Percentiles rank a stretch among this genome's conserved stretches.
Evolutionary conservation across 1,139 yeast species (phyloP).

Genomic region (Hansenula lynferdii): DNA sequence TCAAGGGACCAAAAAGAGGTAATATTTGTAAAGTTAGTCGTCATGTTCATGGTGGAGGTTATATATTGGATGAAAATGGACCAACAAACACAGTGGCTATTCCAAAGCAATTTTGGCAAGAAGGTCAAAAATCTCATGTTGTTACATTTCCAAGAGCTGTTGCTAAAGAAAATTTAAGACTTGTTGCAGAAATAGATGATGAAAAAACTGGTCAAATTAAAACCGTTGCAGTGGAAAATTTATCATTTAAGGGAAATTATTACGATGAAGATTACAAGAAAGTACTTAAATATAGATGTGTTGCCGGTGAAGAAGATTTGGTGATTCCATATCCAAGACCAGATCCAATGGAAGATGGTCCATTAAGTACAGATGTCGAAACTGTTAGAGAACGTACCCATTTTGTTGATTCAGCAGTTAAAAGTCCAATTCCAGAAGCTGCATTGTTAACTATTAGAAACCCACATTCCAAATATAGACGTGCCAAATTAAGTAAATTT

Average conservation of each 20-base stretch:
- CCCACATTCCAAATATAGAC: constrained; percentile 50
- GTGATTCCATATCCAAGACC: constrained; percentile 93
- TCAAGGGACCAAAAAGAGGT: constrained; percentile 68
- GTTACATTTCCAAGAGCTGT: constrained; percentile 53
- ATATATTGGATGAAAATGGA: constrained; percentile 51
- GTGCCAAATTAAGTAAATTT: constrained; percentile 48
- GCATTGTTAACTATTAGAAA: constrained; percentile 72
- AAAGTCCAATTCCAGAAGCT: constrained; percentile 63
- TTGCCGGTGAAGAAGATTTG: constrained; percentile 57
- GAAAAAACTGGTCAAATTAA: constrained; percentile 54
- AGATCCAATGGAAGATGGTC: constrained; percentile 55
- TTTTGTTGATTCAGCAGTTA: constrained; percentile 64
- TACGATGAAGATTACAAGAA: constrained; percentile 72
- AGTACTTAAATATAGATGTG: constrained; percentile 74
- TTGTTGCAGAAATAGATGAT: constrained; percentile 72
- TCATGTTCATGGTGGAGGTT: constrained; percentile 44
- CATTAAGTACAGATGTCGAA: constrained; percentile 53
- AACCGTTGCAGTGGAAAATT: constrained; percentile 74
- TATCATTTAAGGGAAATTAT: constrained; percentile 60
- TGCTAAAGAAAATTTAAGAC: constrained; percentile 57
- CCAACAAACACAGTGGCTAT: constrained; percentile 47
- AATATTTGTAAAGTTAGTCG: constrained; percentile 56
- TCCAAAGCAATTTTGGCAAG: constrained; percentile 72
- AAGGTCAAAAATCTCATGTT: constrained; percentile 68
- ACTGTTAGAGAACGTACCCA: constrained; percentile 69